A percentile compares a stretch with the other conserved stretches of the same genome.
phyloP scores from a whole-genome alignment of 2,329 filamentous ascomycete species.

The Emericellopsis cladophorae region DNA sequence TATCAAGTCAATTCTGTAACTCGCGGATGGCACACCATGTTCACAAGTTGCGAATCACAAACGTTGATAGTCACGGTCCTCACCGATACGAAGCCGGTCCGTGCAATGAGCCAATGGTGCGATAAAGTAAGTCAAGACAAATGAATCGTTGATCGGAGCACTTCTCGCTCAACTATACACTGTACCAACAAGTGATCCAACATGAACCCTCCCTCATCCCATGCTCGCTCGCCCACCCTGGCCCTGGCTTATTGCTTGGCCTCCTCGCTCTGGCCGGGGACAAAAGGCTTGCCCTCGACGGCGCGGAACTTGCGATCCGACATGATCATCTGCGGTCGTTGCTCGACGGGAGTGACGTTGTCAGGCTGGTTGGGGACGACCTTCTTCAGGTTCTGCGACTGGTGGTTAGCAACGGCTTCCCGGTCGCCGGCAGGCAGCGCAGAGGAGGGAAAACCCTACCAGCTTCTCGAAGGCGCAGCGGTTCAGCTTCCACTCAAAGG shows the following conservation, averaged over 20 bases:
- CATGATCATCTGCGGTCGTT: slow-evolving; percentile 52
- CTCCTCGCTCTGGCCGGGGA: slow-evolving; percentile 16
- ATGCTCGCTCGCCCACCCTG: neutral
- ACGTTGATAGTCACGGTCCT: too few species aligned
- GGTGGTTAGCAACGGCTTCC: neutral
- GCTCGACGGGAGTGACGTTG: slow-evolving; percentile 60
- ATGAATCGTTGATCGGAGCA: neutral
- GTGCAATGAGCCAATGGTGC: too few species aligned
- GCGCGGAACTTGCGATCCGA: slow-evolving; percentile 36
- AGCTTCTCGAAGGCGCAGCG: slow-evolving; percentile 92
- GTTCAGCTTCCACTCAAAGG: slow-evolving; percentile 80
- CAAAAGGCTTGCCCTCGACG: slow-evolving; percentile 29
- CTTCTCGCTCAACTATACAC: neutral
- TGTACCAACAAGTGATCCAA: neutral
- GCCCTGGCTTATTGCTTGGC: slow-evolving; percentile 5
- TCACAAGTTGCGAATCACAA: too few species aligned
- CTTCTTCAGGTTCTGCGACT: slow-evolving; percentile 65
- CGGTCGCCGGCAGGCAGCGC: neutral
- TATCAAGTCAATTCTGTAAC: too few species aligned
- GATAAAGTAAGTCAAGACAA: too few species aligned
- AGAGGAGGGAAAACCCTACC: slow-evolving; percentile 41
- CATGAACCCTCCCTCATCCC: neutral
- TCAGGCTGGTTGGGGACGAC: slow-evolving; percentile 61
- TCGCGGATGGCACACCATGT: too few species aligned
- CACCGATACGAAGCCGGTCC: too few species aligned